Conservation (phyloP, 257 asterid species). For the Phtheirospermum japonicum region DNA sequence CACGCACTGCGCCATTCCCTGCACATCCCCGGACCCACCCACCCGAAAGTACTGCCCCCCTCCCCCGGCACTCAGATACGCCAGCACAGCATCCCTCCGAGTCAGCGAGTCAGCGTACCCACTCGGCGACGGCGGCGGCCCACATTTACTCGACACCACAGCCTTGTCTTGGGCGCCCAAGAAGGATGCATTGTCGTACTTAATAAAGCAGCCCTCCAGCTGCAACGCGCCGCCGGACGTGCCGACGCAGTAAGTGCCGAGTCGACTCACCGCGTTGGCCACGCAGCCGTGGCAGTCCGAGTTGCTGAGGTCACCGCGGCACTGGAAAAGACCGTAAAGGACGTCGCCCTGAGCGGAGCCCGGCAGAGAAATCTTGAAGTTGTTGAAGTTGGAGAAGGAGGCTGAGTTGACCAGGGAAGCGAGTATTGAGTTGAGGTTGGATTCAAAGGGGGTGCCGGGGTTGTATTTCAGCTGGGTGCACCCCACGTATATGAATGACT, state of each 20-base stretch:
- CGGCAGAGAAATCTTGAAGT: constrained; percentile 60
- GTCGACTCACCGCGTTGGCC: constrained; percentile 47
- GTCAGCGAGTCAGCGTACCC: constrained; percentile 38
- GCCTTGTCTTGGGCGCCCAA: constrained; percentile 61
- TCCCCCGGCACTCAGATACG: constrained; percentile 37
- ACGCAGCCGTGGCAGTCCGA: constrained; percentile 59
- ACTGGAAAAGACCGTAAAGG: constrained; percentile 70
- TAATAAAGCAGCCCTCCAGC: constrained; percentile 66
- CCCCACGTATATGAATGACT: constrained; percentile 57
- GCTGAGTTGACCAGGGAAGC: constrained; percentile 76
- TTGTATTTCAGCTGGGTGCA: constrained; percentile 59
- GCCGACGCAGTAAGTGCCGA: constrained; percentile 52
- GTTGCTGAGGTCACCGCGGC: constrained; percentile 70
- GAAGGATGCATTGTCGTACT: constrained; percentile 62
- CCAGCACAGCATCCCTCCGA: constrained; percentile 56
- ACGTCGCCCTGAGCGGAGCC: constrained; percentile 48
- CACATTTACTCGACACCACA: constrained; percentile 50
- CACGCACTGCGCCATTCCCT: constrained; percentile 68
- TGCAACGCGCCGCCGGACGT: constrained; percentile 79
- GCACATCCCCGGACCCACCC: constrained; percentile 62
- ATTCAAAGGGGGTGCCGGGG: constrained; percentile 51
- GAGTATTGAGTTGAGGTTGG: constrained; percentile 66
- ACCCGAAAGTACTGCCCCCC: constrained; percentile 70
- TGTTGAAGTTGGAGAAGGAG: constrained; percentile 50
- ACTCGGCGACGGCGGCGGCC: constrained; percentile 26